phyloP scores from a whole-genome alignment of 2,329 filamentous ascomycete species.

The Fusarium coicis region DNA sequence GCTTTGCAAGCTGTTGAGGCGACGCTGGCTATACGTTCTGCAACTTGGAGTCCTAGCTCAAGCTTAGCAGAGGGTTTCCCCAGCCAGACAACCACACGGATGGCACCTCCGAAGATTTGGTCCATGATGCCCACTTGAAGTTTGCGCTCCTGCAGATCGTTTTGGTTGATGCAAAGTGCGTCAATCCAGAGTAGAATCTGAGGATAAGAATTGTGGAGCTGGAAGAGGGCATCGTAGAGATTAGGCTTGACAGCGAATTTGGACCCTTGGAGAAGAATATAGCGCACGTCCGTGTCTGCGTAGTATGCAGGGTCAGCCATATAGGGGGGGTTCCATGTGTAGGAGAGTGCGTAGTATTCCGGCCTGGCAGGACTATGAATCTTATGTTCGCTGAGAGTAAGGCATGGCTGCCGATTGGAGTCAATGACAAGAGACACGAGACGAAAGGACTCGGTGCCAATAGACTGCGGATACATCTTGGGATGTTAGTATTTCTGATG shows the following conservation, averaged over 20 bases:
- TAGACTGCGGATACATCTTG: neutral
- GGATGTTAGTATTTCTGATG: fast-evolving
- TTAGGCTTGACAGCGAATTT: neutral
- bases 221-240: neutral
- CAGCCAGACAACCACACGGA: neutral
- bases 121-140: neutral
- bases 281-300: neutral
- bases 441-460: neutral
- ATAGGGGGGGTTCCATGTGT: neutral
- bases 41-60: neutral
- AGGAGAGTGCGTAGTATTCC: neutral
- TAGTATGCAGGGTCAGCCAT: neutral
- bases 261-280: neutral
- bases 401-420: neutral
- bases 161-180: neutral
- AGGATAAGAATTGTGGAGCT: neutral
- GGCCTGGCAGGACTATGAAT: neutral
- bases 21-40: neutral
- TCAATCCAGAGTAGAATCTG: neutral
- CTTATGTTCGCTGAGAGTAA: neutral
- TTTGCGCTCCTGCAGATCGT: neutral
- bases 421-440: neutral
- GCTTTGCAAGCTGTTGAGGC: neutral
- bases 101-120: neutral
- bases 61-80: neutral